Evolutionary conservation across 2,329 filamentous ascomycete species (phyloP), one percentile per base, ranked within the genome.

Genomic region (Blastomyces emzantsi): DNA sequence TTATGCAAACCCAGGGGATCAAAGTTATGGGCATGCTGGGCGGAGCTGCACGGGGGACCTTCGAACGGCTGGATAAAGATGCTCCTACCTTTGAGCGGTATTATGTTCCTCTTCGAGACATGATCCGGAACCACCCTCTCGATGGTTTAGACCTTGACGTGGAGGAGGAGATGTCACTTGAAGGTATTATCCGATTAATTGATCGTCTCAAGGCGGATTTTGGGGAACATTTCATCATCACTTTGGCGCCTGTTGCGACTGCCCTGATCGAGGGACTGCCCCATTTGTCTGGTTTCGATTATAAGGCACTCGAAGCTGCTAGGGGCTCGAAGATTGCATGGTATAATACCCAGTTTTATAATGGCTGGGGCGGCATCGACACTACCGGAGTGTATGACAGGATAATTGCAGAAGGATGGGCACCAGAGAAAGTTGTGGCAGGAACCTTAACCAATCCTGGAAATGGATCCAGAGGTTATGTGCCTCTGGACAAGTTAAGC

Each of bases 291-390:
- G 92, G 92, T 0, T 96, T 96, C 74, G 83, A 86, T 73, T 96
- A 96, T 75, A 81, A 85, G 55, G 80, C 86, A 13, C 82, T 97
- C 2, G 90, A 96, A 73, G 80, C 82, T 13, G 81, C 85, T 74
- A 81, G 85, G 6, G 87, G 87, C 0, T 75, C 75, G 19, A 82
- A 87, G 54, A 89, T 96, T 36, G 81, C 82, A 2, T 97, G 91
- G 85, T 96, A 96, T 75, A 96, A 96, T 72, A 82, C 88, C 6
- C 92, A 97, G 72, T 96, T 96, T 76, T 97, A 97, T 80, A 94
- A 90, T 72, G 91, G 91, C 1, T 97, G 90, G 87, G 90, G 90
- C 9, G 85, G 86, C 59, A 84, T 86, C 0, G 77, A 81, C 36
- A 80, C 81, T 63, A 73, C 76, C 1, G 72, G 71, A 15, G 75